These are phyloP conservation scores for Calonectria naviculata DNA, from an alignment of 2,329 filamentous ascomycete species.

Conservation along the genomic window DNA sequence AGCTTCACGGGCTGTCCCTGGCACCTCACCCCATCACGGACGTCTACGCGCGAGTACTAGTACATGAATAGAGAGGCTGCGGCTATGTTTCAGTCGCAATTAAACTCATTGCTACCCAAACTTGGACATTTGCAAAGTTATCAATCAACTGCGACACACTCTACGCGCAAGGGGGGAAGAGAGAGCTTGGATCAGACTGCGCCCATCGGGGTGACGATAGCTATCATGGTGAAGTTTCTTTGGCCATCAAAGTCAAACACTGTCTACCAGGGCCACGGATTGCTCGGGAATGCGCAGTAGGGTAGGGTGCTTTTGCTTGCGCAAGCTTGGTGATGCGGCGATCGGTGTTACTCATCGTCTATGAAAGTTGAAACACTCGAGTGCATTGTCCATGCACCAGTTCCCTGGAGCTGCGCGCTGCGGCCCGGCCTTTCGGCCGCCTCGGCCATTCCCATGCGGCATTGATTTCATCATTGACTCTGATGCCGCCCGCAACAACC, in stretches of 20 bases:
- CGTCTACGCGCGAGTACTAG: neutral
- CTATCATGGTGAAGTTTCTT: neutral
- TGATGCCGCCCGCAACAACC: neutral
- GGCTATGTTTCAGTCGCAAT: neutral
- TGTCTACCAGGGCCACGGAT: neutral
- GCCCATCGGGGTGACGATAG: neutral
- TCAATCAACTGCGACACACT: neutral
- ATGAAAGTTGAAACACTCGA: constrained; percentile 19
- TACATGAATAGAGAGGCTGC: no score
- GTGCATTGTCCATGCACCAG: neutral
- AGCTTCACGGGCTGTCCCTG: neutral
- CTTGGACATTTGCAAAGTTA: neutral
- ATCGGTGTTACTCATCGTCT: constrained; percentile 1
- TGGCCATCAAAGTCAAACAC: constrained; percentile 1
- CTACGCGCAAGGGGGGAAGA: neutral
- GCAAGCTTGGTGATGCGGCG: neutral
- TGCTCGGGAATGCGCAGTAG: neutral
- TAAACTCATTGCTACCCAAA: constrained; percentile 6
- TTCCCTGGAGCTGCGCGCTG: neutral
- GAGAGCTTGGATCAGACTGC: neutral
- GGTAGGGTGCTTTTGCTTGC: neutral
- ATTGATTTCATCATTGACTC: constrained; percentile 20
- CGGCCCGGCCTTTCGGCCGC: neutral
- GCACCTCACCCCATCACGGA: neutral
- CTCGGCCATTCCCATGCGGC: neutral